These are phyloP conservation scores for Hericium rajendrae DNA, from an alignment of 768 basidiomycete genomes.

Conservation along the genomic window DNA sequence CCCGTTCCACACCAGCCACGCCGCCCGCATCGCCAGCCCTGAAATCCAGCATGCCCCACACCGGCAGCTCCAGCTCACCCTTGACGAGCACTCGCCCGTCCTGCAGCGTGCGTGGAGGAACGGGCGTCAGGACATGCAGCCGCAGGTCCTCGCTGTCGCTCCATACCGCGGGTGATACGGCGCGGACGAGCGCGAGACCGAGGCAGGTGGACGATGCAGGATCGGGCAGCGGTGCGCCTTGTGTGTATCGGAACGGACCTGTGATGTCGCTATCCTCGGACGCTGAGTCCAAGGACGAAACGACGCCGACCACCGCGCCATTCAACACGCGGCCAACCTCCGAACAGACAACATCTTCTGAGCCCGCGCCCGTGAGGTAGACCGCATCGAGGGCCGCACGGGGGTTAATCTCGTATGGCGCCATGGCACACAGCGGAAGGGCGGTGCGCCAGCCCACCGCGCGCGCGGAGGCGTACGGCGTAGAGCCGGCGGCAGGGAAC, in stretches of 20 bases:
- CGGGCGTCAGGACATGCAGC: slow-evolving; percentile 76
- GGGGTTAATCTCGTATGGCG: slow-evolving; percentile 67
- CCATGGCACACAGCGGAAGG: slow-evolving; percentile 54
- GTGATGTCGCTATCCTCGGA: slow-evolving; percentile 6
- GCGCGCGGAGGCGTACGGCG: slow-evolving; percentile 17
- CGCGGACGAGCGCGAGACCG: slow-evolving; percentile 75
- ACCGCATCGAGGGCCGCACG: slow-evolving; percentile 49
- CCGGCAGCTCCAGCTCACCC: slow-evolving; percentile 81
- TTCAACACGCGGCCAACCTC: slow-evolving; percentile 71
- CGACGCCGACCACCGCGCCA: slow-evolving; percentile 70
- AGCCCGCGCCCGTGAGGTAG: slow-evolving; percentile 60
- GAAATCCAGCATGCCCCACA: slow-evolving; percentile 83
- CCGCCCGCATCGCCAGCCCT: slow-evolving; percentile 27
- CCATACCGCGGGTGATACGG: slow-evolving; percentile 9
- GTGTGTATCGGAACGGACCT: slow-evolving; percentile 44
- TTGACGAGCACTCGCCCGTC: slow-evolving; percentile 52
- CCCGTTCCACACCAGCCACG: slow-evolving; percentile 43
- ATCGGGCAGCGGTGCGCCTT: slow-evolving; percentile 41
- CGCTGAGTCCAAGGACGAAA: slow-evolving; percentile 34
- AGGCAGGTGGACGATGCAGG: slow-evolving; percentile 55
- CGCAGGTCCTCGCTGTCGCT: slow-evolving; percentile 18
- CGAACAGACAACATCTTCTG: slow-evolving; percentile 65
- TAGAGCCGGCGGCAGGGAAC: slow-evolving; percentile 24
- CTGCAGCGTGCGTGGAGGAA: slow-evolving; percentile 40
- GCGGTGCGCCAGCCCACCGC: slow-evolving; percentile 56